Percentiles rank a stretch among this genome's conserved stretches.
These are phyloP conservation scores for Fusarium marasasianum DNA, from an alignment of 2,329 filamentous ascomycete species.

Conservation along the genomic window DNA sequence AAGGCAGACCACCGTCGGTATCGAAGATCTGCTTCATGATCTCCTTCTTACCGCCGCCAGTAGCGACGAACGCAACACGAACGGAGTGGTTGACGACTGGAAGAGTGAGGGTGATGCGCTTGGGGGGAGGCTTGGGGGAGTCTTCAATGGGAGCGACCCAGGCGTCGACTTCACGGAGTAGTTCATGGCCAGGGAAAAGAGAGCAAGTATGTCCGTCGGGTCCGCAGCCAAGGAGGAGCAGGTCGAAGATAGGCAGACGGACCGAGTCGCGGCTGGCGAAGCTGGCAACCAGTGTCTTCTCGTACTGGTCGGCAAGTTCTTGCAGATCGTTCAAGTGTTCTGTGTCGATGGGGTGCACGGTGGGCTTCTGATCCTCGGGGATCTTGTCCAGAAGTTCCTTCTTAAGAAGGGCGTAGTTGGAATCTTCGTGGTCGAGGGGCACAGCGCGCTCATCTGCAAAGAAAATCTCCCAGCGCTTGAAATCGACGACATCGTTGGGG, in stretches of 20 bases:
- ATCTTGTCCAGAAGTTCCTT: constrained; percentile 89
- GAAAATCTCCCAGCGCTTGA: constrained; percentile 95
- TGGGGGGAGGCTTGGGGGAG: constrained; percentile 92
- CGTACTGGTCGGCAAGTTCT: constrained; percentile 93
- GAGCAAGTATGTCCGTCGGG: constrained; percentile 98
- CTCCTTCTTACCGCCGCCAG: constrained; percentile 87
- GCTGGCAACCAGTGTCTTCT: constrained; percentile 82
- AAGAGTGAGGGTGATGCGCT: constrained; percentile 89
- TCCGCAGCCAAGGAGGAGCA: constrained; percentile 91
- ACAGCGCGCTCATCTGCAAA: constrained; percentile 98
- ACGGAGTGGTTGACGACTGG: constrained; percentile 89
- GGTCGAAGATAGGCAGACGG: constrained; percentile 92
- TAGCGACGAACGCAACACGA: constrained; percentile 90
- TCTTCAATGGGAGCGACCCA: constrained; percentile 95
- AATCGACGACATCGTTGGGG: constrained; percentile 72
- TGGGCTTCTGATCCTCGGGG: constrained; percentile 72
- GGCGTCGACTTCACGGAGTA: constrained; percentile 85
- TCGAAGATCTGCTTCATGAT: constrained; percentile 93
- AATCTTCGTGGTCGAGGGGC: constrained; percentile 89
- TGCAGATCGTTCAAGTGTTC: constrained; percentile 77
- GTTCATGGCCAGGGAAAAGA: constrained; percentile 88
- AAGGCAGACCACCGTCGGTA: constrained; percentile 80
- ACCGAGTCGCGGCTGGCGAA: constrained; percentile 96
- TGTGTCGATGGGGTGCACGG: constrained; percentile 80
- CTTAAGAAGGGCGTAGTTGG: constrained; percentile 92